Evolutionary conservation across 2,329 filamentous ascomycete genomes (phyloP).

Genomic region (Fusarium austroafricanum): DNA sequence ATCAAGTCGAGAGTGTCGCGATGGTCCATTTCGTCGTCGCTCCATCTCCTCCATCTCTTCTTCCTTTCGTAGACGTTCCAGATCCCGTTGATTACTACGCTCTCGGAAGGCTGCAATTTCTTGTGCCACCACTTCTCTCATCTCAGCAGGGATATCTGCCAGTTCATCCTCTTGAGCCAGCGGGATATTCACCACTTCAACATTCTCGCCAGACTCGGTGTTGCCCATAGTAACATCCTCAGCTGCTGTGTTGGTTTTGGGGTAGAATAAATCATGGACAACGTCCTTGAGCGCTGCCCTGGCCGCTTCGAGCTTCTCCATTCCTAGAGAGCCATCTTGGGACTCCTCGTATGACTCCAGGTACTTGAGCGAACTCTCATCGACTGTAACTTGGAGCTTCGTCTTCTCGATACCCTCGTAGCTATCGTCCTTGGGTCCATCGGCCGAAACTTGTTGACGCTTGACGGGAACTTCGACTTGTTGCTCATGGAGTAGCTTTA

Average conservation of each 20-base stretch:
- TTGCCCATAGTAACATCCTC: conserved; percentile 79
- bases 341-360: conserved; percentile 82
- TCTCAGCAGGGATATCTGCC: conserved; percentile 93
- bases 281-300: conserved; percentile 74
- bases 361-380: conserved; percentile 85
- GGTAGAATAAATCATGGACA: conserved; percentile 78
- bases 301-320: conserved; percentile 77
- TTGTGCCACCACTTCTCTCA: conserved; percentile 92
- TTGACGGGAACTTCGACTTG: conserved; percentile 85
- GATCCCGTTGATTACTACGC: conserved; percentile 85
- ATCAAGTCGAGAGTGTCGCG: conserved; percentile 73
- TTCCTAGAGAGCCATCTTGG: conserved; percentile 71
- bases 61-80: conserved; percentile 87
- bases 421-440: conserved; percentile 56
- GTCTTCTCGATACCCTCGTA: conserved; percentile 74
- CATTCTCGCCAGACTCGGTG: conserved; percentile 69
- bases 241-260: conserved; percentile 58
- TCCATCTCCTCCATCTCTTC: conserved; percentile 94
- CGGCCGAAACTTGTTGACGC: conserved; percentile 70
- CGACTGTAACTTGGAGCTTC: conserved; percentile 78
- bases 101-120: conserved; percentile 97
- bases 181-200: conserved; percentile 91
- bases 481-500: conserved; percentile 85
- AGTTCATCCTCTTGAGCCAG: conserved; percentile 91
- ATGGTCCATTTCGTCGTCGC: conserved; percentile 74